These are phyloP conservation scores for Pythium aristosporum DNA, from an alignment of 352 stramenopile species.

Conservation along the genomic window DNA sequence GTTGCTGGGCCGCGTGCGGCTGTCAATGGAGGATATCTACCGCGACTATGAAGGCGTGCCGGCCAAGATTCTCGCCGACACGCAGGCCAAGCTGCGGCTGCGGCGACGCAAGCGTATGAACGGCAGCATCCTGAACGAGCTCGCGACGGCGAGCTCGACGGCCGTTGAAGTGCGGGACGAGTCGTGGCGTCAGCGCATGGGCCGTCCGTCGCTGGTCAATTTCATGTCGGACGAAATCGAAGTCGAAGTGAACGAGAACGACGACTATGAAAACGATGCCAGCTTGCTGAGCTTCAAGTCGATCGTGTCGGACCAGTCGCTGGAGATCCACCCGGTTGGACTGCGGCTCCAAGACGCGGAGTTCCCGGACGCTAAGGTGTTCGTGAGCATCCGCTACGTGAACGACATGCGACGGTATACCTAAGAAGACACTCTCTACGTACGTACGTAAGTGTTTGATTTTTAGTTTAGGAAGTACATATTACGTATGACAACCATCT, in stretches of 20 bases:
- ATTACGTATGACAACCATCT: no score
- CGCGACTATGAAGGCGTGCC: constrained; percentile 76
- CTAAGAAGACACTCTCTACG: constrained; percentile 20
- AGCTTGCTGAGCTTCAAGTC: constrained; percentile 56
- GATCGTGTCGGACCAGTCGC: constrained; percentile 51
- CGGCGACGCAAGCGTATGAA: constrained; percentile 78
- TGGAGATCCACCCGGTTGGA: constrained; percentile 44
- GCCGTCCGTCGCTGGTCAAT: constrained; percentile 33
- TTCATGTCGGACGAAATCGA: constrained; percentile 35
- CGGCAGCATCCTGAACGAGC: constrained; percentile 77
- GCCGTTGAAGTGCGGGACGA: constrained; percentile 64
- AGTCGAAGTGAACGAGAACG: constrained; percentile 37
- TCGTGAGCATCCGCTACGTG: constrained; percentile 82
- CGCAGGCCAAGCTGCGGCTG: constrained; percentile 69
- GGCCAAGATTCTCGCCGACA: constrained; percentile 64
- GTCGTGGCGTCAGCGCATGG: constrained; percentile 63
- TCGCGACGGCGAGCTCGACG: constrained; percentile 38
- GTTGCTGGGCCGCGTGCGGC: constrained; percentile 59
- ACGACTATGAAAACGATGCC: constrained; percentile 68
- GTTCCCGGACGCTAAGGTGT: constrained; percentile 55
- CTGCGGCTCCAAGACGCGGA: constrained; percentile 53
- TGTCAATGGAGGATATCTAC: constrained; percentile 87
- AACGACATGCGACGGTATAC: constrained; percentile 85
- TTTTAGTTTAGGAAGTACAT: no score
- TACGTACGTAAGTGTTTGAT: no score